Evolutionary conservation across 257 asterid species (phyloP).

Genomic region (Jacaranda mimosifolia): DNA sequence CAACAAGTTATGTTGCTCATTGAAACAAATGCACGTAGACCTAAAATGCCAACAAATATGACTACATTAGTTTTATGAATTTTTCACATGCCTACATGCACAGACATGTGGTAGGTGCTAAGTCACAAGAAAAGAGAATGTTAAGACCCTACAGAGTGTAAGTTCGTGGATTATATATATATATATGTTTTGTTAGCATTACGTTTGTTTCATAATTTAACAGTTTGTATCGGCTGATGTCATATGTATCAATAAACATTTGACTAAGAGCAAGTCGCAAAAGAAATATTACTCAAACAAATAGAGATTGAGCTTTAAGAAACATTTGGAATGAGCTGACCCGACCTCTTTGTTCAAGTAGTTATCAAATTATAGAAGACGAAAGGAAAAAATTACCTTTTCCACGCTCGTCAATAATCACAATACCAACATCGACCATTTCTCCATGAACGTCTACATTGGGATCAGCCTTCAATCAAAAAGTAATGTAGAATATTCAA

Average conservation of each 20-base stretch:
- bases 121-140: no score
- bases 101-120: no score
- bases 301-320: neutral
- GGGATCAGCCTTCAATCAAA: slow-evolving; percentile 83
- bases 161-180: no score
- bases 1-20: neutral
- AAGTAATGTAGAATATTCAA: slow-evolving; percentile 31
- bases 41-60: neutral
- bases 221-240: neutral
- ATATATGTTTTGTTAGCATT: no score
- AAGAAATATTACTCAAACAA: slow-evolving; percentile 13
- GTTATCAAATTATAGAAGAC: slow-evolving; percentile 94
- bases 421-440: slow-evolving; percentile 95
- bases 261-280: neutral
- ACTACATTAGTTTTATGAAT: neutral
- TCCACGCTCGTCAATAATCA: slow-evolving; percentile 95
- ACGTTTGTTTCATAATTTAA: no score
- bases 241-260: neutral
- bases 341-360: slow-evolving; percentile 91
- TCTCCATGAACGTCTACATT: slow-evolving; percentile 94
- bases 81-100: no score
- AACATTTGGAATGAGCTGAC: slow-evolving; percentile 13
- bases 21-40: neutral
- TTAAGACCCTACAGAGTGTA: no score
- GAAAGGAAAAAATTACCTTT: slow-evolving; percentile 83